Conservation (phyloP, 140 eudicot species). For the Cichorium intybus region DNA sequence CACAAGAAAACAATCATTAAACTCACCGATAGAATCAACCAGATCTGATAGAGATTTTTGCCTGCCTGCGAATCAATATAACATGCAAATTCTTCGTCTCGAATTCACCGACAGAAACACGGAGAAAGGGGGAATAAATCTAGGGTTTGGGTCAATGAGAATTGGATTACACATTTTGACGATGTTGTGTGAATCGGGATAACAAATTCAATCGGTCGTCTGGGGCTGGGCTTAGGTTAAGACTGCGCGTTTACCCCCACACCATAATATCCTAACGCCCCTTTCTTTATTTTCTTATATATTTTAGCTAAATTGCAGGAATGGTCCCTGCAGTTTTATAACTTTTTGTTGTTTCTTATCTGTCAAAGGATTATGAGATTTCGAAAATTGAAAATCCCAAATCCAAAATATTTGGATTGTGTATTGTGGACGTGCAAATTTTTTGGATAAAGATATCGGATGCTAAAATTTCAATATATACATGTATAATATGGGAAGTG, state of each 20-base stretch:
- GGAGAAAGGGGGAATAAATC: constrained; percentile 31
- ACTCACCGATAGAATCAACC: constrained; percentile 17
- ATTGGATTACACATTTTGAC: constrained; percentile 18
- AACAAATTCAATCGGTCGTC: constrained; percentile 30
- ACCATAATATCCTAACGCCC: background rate
- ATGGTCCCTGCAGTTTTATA: constrained; percentile 1
- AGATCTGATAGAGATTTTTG: constrained; percentile 28
- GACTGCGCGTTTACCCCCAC: constrained; percentile 36
- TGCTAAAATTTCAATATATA: too few species aligned
- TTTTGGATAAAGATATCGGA: too few species aligned
- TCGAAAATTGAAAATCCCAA: too few species aligned
- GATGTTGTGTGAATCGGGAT: constrained; percentile 13
- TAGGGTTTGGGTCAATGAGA: constrained; percentile 35
- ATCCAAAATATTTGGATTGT: too few species aligned
- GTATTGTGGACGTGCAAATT: too few species aligned
- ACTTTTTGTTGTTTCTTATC: background rate
- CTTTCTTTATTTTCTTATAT: background rate
- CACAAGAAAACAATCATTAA: background rate
- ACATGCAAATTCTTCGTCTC: constrained; percentile 15
- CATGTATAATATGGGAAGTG: too few species aligned
- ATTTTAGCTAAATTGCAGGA: background rate
- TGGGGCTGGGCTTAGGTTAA: constrained; percentile 23
- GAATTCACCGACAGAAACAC: constrained; percentile 25
- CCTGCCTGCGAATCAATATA: constrained; percentile 9
- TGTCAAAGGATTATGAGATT: background rate